Percentiles rank a stretch among this genome's conserved stretches.
Conservation (phyloP, 805 yeast species). For the Hanseniaspora thailandica region DNA sequence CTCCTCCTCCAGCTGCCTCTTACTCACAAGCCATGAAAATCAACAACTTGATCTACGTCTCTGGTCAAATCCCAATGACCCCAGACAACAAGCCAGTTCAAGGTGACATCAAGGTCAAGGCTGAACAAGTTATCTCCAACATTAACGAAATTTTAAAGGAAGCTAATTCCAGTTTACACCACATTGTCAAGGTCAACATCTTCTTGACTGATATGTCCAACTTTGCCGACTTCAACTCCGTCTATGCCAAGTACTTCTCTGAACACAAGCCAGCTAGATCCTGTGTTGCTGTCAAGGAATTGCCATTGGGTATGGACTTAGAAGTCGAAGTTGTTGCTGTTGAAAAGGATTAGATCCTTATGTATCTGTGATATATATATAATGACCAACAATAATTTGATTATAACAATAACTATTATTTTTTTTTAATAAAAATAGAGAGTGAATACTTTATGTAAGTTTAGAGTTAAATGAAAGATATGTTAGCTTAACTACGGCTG, state of each 20-base stretch:
- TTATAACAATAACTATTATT: no score
- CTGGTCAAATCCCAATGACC: constrained; percentile 91
- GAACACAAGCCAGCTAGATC: constrained; percentile 91
- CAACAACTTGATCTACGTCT: constrained; percentile 75
- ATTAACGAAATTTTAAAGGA: constrained; percentile 65
- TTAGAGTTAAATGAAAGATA: no score
- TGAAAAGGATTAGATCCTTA: constrained; percentile 34
- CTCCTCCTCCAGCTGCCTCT: constrained; percentile 95
- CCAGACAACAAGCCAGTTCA: constrained; percentile 68
- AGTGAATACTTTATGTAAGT: no score
- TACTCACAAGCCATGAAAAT: constrained; percentile 93
- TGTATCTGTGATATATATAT: not conserved
- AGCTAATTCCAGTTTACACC: constrained; percentile 71
- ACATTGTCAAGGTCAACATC: constrained; percentile 74
- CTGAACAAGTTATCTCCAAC: constrained; percentile 63
- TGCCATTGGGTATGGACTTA: constrained; percentile 74
- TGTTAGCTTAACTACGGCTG: no score
- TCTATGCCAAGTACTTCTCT: constrained; percentile 65
- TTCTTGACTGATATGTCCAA: constrained; percentile 84
- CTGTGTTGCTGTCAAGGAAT: constrained; percentile 85
- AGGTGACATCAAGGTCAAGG: constrained; percentile 64
- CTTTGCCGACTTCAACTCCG: constrained; percentile 75
- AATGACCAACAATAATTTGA: no score
- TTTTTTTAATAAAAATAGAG: no score
- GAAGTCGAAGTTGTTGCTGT: constrained; percentile 91